Base-by-base conservation (phyloP, 179 eudicot genomes). In the Heliamphora pulchella region DNA sequence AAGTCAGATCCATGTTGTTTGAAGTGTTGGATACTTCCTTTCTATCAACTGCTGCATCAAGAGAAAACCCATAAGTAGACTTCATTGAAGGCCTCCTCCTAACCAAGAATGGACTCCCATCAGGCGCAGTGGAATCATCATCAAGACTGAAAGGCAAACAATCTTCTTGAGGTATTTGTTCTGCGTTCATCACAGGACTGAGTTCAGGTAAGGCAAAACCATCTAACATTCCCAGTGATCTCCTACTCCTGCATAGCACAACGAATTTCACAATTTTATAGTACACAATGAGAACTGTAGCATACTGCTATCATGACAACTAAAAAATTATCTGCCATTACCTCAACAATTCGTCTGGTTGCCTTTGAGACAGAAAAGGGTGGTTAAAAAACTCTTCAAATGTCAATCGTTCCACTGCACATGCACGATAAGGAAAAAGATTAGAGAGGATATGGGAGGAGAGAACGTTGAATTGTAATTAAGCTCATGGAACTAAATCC, bases 301-400 rank as follows among this genome's bases (percentile, higher is more conserved):
- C 46, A 15, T 15, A 15, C 8, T 54, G 46, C 64, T 58, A 41
- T 41, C 46, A 74, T 58, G 66, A 39, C 8, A 77, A 77, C 51
- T 65, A 4, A 41, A 39, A 22, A n/a, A 2, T 66, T 17, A 9
- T 22, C 69, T 11, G 41, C 62, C 14, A 63, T 83, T 87, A 91
- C 97, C 97, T 85, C 59, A 83, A 82, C 57, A 73, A 81, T 75
- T 91, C 91, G 78, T 76, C 84, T 50, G 87, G 87, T 73, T 84
- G 89, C 78, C 75, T 79, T 79, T 83, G 86, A 44, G 87, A 84
- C 62, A 95, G 86, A 88, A 91, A 95, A 47, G 98, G 92, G 82
- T 95, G 98, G 85, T 87, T 92, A 81, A 95, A 95, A 83, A 95
- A 93, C 84, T 95, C 98, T 80, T 95, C 98, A 88, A 95, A 95